These are phyloP conservation scores for Phytophthora pinifolia DNA, from an alignment of 352 stramenopile genomes.

Conservation along the genomic window DNA sequence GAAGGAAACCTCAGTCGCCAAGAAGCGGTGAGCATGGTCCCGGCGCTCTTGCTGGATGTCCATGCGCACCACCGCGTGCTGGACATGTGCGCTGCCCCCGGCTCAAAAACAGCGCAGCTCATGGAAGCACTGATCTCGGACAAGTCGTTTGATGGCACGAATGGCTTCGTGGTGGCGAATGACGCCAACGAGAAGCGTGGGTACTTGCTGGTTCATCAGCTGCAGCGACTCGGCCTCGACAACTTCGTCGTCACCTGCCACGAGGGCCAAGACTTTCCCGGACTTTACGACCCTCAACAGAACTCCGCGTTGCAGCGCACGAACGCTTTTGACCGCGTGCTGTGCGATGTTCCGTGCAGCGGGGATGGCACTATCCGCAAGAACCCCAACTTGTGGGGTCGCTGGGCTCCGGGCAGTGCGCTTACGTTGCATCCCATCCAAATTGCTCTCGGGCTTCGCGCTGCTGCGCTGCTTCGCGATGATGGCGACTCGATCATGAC, in stretches of 20 bases:
- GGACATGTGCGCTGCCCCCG: slow-evolving; percentile 92
- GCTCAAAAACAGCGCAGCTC: slow-evolving; percentile 98
- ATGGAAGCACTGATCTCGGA: slow-evolving; percentile 76
- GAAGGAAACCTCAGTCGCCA: slow-evolving; percentile 94
- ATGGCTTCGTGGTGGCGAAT: slow-evolving; percentile 95
- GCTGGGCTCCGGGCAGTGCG: slow-evolving; percentile 85
- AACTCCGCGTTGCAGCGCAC: slow-evolving; percentile 31
- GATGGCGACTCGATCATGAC: slow-evolving; percentile 89
- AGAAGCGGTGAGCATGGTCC: slow-evolving; percentile 98
- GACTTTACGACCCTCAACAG: slow-evolving; percentile 57
- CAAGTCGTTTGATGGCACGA: slow-evolving; percentile 4
- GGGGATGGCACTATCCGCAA: slow-evolving; percentile 98
- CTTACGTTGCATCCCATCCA: slow-evolving; percentile 94
- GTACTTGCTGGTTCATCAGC: slow-evolving; percentile 97
- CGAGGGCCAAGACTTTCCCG: slow-evolving; percentile 93
- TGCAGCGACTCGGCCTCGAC: slow-evolving; percentile 68
- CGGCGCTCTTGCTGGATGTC: slow-evolving; percentile 94
- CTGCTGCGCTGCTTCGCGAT: slow-evolving; percentile 81
- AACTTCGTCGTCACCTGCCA: slow-evolving; percentile 92
- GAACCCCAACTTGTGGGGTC: slow-evolving; percentile 91
- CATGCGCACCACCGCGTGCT: slow-evolving; percentile 80
- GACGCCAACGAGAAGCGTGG: slow-evolving; percentile 95
- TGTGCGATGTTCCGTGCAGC: slow-evolving; percentile 98
- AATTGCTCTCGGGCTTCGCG: slow-evolving; percentile 90
- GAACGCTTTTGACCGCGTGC: slow-evolving; percentile 95